Conservation (phyloP, 495 filamentous ascomycete species). For the Coniosporium apollinis region DNA sequence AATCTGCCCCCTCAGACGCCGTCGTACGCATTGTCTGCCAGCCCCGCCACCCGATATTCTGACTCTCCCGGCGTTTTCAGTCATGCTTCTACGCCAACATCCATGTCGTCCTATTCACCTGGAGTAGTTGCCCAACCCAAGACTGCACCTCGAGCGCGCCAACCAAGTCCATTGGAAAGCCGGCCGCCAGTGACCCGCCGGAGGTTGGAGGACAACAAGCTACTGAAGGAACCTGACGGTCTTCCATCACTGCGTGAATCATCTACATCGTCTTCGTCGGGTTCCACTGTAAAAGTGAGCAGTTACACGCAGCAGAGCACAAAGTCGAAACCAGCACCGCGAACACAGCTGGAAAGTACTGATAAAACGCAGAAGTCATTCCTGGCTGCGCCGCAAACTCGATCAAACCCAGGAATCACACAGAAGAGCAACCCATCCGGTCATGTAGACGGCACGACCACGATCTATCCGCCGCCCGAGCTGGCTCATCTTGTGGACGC, state of each 20-base stretch:
- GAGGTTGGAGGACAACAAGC: constrained; percentile 28
- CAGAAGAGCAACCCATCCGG: too few relatives aligned
- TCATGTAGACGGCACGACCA: too few relatives aligned
- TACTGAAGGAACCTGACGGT: constrained; percentile 33
- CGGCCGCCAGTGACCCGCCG: constrained; percentile 52
- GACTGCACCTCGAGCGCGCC: constrained; percentile 37
- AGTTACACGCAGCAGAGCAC: background rate
- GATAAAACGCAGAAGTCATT: too few relatives aligned
- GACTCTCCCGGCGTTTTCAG: constrained; percentile 86
- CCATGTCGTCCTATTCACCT: constrained; percentile 88
- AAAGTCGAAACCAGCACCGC: too few relatives aligned
- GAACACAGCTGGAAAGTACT: too few relatives aligned
- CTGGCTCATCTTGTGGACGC: constrained; percentile 24
- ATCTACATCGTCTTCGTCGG: constrained; percentile 24
- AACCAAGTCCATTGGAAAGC: constrained; percentile 46
- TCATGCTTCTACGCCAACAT: constrained; percentile 85
- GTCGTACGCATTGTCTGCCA: constrained; percentile 26
- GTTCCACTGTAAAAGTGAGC: constrained; percentile 20
- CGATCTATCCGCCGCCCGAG: constrained; percentile 22
- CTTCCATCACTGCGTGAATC: constrained; percentile 49
- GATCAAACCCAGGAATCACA: too few relatives aligned
- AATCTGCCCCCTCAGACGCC: constrained; percentile 16
- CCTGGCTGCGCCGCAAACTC: too few relatives aligned
- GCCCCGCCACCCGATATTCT: constrained; percentile 86
- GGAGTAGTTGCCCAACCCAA: constrained; percentile 50